Base-by-base conservation (phyloP, 2,329 filamentous ascomycete species). In the Phialophora macrospora region DNA sequence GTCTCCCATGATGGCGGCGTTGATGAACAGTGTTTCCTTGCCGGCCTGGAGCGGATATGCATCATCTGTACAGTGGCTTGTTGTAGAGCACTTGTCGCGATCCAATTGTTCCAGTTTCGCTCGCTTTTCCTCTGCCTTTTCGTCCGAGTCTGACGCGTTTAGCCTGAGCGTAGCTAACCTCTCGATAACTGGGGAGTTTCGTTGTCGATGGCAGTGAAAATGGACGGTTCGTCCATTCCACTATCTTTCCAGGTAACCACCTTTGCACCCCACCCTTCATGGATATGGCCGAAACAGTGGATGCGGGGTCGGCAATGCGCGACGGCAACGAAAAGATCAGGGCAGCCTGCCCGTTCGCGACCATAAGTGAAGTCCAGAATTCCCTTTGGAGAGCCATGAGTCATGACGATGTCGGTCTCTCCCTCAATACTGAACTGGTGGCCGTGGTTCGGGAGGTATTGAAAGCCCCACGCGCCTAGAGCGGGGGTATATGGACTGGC, bases 1-100 rank as follows among this genome's bases (percentile, higher is more conserved):
- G 2, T 77, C 71, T 3, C 82, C 78, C 75, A 85, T 77, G 28
- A 88, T 81, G 0, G 87, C 78, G 1, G 85, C 85, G 72, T 88
- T 89, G 7, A 89, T 76, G 71, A 88, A 87, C 7, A 88, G 72
- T 0, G 86, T 88, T 67, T 86, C 80, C 52, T 77, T 73, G 0
- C 81, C 82, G 8, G 52, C 58, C 32, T 75, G 54, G 0, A 82
- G n/a, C 1, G 70, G 71, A 22, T 72, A 66, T 22, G 71, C 64
- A 20, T 79, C 75, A 2, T 74, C 71, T 0, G 74, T 73, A 60
- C 80, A 79, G 63, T 79, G 75, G 34, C 82, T 83, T 2, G 82
- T 75, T 12, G 73, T 65, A 14, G 73, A 74, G 52, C 72, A 79
- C 12, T 75, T 71, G 48, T 75, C 69, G 12, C 70, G 67, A n/a